Evolutionary conservation across 768 basidiomycete genomes (phyloP).

Genomic region (Panus rudis): DNA sequence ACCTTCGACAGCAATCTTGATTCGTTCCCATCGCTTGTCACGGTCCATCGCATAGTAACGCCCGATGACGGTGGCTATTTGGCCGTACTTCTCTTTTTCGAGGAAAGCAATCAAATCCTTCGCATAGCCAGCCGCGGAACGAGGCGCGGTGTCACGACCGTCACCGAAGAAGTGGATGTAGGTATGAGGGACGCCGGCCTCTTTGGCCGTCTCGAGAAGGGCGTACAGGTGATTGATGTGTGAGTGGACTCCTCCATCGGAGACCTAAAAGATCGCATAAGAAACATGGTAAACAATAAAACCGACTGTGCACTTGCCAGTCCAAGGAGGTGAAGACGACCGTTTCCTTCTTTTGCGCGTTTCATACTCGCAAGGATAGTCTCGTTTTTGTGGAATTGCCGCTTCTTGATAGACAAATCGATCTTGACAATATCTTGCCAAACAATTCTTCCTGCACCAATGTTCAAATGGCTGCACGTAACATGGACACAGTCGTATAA

Average conservation of each 20-base stretch:
- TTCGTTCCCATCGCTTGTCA: conserved; percentile 92
- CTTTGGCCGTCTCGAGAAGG: conserved; percentile 85
- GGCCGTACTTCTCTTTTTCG: conserved; percentile 68
- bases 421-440: conserved; percentile 99
- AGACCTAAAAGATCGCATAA: conserved; percentile 44
- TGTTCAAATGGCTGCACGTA: conserved; percentile 76
- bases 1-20: conserved; percentile 85
- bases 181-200: conserved; percentile 73
- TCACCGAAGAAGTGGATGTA: conserved; percentile 95
- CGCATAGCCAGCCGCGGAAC: conserved; percentile 72
- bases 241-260: conserved; percentile 96
- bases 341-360: conserved; percentile 74
- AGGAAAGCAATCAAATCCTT: conserved; percentile 73
- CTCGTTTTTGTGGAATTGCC: conserved; percentile 74
- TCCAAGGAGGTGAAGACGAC: conserved; percentile 83
- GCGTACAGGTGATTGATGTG: conserved; percentile 89
- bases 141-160: conserved; percentile 89
- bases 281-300: conserved; percentile 1
- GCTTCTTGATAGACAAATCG: conserved; percentile 86
- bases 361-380: conserved; percentile 67
- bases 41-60: conserved; percentile 97
- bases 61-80: conserved; percentile 80
- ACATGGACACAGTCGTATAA: conserved; percentile 3
- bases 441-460: conserved; percentile 89
- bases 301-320: conserved; percentile 44